Conservation (phyloP, 129 eudicot species). For the Lonicera japonica region DNA sequence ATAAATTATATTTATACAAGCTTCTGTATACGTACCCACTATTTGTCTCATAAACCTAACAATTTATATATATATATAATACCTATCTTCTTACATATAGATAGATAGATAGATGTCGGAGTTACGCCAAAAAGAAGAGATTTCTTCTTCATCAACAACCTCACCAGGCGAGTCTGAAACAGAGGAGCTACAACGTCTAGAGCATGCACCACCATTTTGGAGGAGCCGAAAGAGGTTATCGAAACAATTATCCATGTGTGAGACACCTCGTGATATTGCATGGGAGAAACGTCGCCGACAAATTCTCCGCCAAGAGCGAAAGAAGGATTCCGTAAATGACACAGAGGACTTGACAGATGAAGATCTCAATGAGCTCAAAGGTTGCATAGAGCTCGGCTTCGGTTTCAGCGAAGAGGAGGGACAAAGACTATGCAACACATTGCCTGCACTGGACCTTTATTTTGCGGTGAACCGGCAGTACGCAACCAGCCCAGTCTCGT, state of each 20-base stretch:
- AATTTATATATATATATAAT: background rate
- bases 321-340: background rate
- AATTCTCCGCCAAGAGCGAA: conserved; percentile 15
- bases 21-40: no score
- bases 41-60: no score
- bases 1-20: background rate
- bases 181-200: conserved; percentile 27
- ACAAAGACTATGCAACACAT: conserved; percentile 27
- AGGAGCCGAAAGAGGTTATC: conserved; percentile 19
- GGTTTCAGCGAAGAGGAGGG: conserved; percentile 44
- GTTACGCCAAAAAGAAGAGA: background rate
- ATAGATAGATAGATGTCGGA: background rate
- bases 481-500: conserved; percentile 17
- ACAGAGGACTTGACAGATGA: conserved; percentile 29
- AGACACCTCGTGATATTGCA: conserved; percentile 21
- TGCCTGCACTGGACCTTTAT: conserved; percentile 44
- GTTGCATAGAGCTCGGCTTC: conserved; percentile 37
- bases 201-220: conserved; percentile 29
- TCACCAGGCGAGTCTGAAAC: conserved; percentile 13
- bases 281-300: conserved; percentile 34
- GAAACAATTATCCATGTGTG: conserved; percentile 29
- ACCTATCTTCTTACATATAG: background rate
- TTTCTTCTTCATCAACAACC: background rate
- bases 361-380: conserved; percentile 39
- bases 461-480: conserved; percentile 32